Evolutionary conservation across 192 early-diverging fungal genomes (phyloP).

Genomic region (Coemansia sp.): DNA sequence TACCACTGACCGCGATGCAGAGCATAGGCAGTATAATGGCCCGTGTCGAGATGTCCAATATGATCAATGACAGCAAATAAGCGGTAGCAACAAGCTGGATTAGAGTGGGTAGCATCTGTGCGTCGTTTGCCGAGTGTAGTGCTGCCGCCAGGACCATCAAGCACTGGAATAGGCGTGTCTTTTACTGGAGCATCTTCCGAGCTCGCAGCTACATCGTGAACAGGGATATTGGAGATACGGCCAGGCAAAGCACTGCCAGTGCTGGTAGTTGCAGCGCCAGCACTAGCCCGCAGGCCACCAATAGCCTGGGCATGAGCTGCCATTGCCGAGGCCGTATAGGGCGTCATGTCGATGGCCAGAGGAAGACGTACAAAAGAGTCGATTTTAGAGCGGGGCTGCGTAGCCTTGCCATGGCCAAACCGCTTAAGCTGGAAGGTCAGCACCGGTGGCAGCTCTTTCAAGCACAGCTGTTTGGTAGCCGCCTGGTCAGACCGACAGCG

Average conservation of each 20-base stretch:
- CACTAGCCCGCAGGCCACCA: conserved; percentile 30
- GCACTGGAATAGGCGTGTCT: conserved; percentile 21
- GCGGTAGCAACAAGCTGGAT: conserved; percentile 73
- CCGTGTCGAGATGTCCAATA: conserved; percentile 86
- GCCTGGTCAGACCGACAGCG: conserved; percentile 60
- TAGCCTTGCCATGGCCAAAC: conserved; percentile 67
- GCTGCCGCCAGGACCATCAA: conserved; percentile 36
- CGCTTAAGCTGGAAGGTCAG: conserved; percentile 92
- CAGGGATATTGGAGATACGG: conserved; percentile 17
- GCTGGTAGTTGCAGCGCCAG: conserved; percentile 28
- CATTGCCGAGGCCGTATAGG: conserved; percentile 70
- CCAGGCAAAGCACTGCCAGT: conserved; percentile 43
- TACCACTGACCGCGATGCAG: conserved; percentile 83
- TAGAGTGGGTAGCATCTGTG: conserved; percentile 43
- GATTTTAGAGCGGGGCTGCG: conserved; percentile 61
- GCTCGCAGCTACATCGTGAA: neutral
- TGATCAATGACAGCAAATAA: conserved; percentile 94
- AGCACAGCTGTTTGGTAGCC: conserved; percentile 84
- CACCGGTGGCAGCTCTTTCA: conserved; percentile 83
- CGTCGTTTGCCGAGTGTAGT: conserved; percentile 28
- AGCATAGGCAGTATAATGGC: conserved; percentile 90
- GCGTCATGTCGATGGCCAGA: conserved; percentile 83
- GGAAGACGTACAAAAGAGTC: conserved; percentile 87
- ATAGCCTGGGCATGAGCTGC: conserved; percentile 46
- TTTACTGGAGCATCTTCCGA: neutral